Percentiles rank a stretch among this genome's conserved stretches.
Conservation (phyloP, 2,329 filamentous ascomycete species). For the Acrodontium crateriforme region DNA sequence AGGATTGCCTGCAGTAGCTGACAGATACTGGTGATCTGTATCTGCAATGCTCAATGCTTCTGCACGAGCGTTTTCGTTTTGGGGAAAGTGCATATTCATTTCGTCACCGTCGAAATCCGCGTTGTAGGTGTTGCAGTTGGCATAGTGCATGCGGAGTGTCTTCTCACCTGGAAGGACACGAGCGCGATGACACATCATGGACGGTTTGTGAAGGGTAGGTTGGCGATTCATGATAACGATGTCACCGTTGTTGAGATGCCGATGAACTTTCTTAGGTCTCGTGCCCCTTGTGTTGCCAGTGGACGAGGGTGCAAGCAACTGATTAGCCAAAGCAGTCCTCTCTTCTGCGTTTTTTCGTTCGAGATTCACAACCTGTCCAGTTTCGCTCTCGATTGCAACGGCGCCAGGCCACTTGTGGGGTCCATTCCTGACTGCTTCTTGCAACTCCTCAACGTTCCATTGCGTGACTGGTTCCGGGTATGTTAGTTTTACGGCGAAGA, state of each 20-base stretch:
- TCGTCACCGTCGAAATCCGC: slow-evolving; percentile 98
- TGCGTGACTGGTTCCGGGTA: slow-evolving; percentile 96
- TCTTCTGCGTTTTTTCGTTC: slow-evolving; percentile 81
- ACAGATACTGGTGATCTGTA: slow-evolving; percentile 94
- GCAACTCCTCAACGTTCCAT: slow-evolving; percentile 91
- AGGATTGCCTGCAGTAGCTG: slow-evolving; percentile 83
- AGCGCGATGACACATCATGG: slow-evolving; percentile 95
- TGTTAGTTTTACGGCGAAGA: slow-evolving; percentile 90
- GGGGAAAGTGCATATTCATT: slow-evolving; percentile 99
- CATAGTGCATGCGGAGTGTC: slow-evolving; percentile 98
- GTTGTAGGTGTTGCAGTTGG: slow-evolving; percentile 98
- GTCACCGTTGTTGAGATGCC: slow-evolving; percentile 91
- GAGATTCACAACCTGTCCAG: slow-evolving; percentile 78
- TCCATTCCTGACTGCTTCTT: slow-evolving; percentile 91
- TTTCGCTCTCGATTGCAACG: slow-evolving; percentile 87
- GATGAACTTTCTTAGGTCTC: slow-evolving; percentile 89
- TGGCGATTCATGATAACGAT: slow-evolving; percentile 98
- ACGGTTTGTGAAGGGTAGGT: slow-evolving; percentile 93
- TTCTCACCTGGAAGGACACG: slow-evolving; percentile 87
- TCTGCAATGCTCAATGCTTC: slow-evolving; percentile 90
- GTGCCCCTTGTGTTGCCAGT: slow-evolving; percentile 54
- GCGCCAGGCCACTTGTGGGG: slow-evolving; percentile 89
- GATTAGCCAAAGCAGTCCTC: slow-evolving; percentile 77
- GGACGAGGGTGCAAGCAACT: slow-evolving; percentile 73
- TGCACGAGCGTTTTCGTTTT: slow-evolving; percentile 85